These are phyloP conservation scores for Salix suchowensis DNA, from an alignment of 345 rosid species.

Conservation along the genomic window DNA sequence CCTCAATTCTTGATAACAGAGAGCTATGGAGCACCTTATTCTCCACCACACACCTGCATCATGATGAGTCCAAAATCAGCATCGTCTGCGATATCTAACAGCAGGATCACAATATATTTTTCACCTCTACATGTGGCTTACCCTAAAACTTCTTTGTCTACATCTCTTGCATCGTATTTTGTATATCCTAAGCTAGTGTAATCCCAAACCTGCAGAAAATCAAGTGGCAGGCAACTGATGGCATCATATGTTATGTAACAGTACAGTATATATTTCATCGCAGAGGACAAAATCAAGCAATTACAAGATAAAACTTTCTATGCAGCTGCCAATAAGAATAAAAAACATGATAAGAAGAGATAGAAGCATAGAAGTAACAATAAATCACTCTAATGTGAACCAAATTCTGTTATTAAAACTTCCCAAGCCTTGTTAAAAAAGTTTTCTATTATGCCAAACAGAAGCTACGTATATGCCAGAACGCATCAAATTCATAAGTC, in stretches of 20 bases:
- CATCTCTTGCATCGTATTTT: slow-evolving; percentile 75
- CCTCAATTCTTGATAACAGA: slow-evolving; percentile 67
- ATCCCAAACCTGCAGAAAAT: slow-evolving; percentile 77
- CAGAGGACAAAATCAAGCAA: background rate
- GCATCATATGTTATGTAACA: background rate
- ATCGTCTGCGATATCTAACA: background rate
- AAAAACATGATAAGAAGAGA: too few species aligned
- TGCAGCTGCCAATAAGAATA: too few species aligned
- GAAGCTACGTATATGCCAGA: background rate
- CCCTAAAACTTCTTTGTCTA: slow-evolving; percentile 70
- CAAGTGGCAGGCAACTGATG: background rate
- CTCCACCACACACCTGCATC: slow-evolving; percentile 87
- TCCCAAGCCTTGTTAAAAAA: too few species aligned
- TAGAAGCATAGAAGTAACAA: too few species aligned
- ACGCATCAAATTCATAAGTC: background rate
- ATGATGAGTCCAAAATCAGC: slow-evolving; percentile 20
- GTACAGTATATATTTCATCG: background rate
- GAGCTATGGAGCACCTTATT: slow-evolving; percentile 88
- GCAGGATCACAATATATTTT: background rate
- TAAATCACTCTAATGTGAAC: too few species aligned
- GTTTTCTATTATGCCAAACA: background rate
- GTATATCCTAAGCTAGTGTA: slow-evolving; percentile 89
- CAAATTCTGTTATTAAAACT: too few species aligned
- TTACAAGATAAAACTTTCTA: background rate
- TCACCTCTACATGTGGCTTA: slow-evolving; percentile 25